A percentile compares a stretch with the other conserved stretches of the same genome.
phyloP scores from a whole-genome alignment of 208 protist genomes.

The Wallacemonas sp. region DNA sequence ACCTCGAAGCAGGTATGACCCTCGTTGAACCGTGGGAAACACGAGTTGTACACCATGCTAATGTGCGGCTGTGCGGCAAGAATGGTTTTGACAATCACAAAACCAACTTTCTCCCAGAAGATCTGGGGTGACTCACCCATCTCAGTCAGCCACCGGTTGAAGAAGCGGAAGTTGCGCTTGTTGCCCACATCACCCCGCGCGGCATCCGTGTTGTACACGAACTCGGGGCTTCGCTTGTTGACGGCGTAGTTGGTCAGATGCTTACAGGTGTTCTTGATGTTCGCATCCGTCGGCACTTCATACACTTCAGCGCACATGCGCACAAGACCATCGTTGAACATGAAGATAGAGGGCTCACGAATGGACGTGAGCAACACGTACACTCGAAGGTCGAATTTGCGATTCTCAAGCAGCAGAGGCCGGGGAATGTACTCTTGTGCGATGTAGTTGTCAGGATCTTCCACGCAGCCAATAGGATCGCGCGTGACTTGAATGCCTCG shows the following conservation, averaged over 20 bases:
- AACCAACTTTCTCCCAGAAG: slow-evolving; percentile 79
- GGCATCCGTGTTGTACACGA: slow-evolving; percentile 88
- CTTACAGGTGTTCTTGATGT: slow-evolving; percentile 88
- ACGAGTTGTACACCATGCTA: slow-evolving; percentile 88
- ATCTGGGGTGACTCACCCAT: slow-evolving; percentile 47
- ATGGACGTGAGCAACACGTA: slow-evolving; percentile 94
- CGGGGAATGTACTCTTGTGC: slow-evolving; percentile 93
- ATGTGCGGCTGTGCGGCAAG: slow-evolving; percentile 92
- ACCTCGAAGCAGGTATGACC: slow-evolving; percentile 96
- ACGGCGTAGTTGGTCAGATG: slow-evolving; percentile 98
- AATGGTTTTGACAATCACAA: slow-evolving; percentile 92
- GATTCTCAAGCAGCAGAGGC: slow-evolving; percentile 92
- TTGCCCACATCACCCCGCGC: slow-evolving; percentile 77
- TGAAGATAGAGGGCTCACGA: slow-evolving; percentile 85
- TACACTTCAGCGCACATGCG: slow-evolving; percentile 94
- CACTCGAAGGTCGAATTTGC: slow-evolving; percentile 97
- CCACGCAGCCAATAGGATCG: slow-evolving; percentile 70
- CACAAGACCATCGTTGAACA: slow-evolving; percentile 95
- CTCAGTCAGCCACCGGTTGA: slow-evolving; percentile 82
- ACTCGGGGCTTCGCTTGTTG: slow-evolving; percentile 93
- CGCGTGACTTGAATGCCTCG: slow-evolving; percentile 92
- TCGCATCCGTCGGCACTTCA: slow-evolving; percentile 73
- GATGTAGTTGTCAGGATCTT: slow-evolving; percentile 89
- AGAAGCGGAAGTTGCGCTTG: slow-evolving; percentile 92
- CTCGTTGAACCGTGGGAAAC: slow-evolving; percentile 89